Base-by-base conservation (phyloP, 2,329 filamentous ascomycete species). In the Parascedosporium putredinis region DNA sequence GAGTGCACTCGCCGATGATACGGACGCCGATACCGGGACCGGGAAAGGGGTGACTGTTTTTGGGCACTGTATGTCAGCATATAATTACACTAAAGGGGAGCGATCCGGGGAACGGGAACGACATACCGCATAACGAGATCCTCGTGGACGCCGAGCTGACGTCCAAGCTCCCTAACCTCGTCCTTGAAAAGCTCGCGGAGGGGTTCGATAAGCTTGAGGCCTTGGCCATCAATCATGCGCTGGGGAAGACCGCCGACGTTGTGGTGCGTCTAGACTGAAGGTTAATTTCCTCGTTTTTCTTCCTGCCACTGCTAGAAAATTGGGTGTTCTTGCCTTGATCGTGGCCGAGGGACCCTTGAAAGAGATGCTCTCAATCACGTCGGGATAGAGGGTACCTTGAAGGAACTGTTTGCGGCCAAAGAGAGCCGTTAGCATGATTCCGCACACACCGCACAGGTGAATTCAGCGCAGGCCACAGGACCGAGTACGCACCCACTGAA, bases 1-100 rank as follows among this genome's bases (percentile, higher is more conserved):
- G 75, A 1, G 87, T 95, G 12, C 95, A 83, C 57, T 94, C 89
- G 31, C 90, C 90, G 1, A 95, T 71, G 53, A 95, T 84, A 49
- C 87, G 77, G 56, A 93, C 86, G 12, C 78, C 88, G 53, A 94
- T 80, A 47, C 68, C 76, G 0, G 72, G 84, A 36, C 46, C 59
- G 36, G 54, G 62, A 60, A 57, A 62, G 5, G 60, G 60, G 50
- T 62, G 58, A 9, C 58, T 50, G 6, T 31, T 31, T 31, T n/a
- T n/a, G n/a, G 16, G 10, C 16, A 12, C 16, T 16, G 3, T 12
- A 10, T 34, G 31, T 34, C 16, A 34, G 31, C 31, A 2, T 34
- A 34, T 10, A 34, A 34, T 34, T 10, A 16, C 31, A 34, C n/a
- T n/a, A n/a, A n/a, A n/a, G n/a, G n/a, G n/a, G n/a, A n/a, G n/a